These are phyloP conservation scores for Phaeosphaeria sp. DNA, from an alignment of 2,329 filamentous ascomycete species.

Conservation along the genomic window DNA sequence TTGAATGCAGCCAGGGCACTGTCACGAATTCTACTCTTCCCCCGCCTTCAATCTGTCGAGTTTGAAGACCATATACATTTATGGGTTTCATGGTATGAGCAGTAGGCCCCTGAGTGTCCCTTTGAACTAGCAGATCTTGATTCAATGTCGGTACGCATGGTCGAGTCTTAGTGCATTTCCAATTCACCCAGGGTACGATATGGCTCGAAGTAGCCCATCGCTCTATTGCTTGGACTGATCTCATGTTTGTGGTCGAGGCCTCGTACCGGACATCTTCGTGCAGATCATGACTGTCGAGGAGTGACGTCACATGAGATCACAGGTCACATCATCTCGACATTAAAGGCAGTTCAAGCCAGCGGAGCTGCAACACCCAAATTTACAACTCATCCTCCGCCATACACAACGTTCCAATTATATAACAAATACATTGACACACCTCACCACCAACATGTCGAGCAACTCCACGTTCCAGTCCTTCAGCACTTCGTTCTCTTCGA, in stretches of 20 bases:
- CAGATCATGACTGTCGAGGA: neutral
- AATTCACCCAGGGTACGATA: neutral
- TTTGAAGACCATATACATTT: too few species aligned
- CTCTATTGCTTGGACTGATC: neutral
- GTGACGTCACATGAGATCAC: conserved; percentile 5
- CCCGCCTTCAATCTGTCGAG: too few species aligned
- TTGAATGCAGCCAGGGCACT: too few species aligned
- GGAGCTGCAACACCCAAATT: neutral
- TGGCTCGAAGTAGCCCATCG: neutral
- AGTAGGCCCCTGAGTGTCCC: too few species aligned
- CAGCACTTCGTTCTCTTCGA: conserved; percentile 30
- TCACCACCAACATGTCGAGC: neutral
- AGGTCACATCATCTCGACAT: neutral
- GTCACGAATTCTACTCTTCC: too few species aligned
- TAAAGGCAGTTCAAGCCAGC: neutral
- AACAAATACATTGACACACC: neutral
- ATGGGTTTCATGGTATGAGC: too few species aligned
- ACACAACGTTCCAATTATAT: neutral
- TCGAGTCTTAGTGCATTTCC: neutral
- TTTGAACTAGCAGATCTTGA: neutral
- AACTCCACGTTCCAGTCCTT: conserved; percentile 35
- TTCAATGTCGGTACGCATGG: neutral
- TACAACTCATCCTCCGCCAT: neutral
- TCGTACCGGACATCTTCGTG: neutral
- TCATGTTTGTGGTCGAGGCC: neutral